Base-by-base conservation (phyloP, 176 grass and related monocot genomes). In the Ensete glaucum region DNA sequence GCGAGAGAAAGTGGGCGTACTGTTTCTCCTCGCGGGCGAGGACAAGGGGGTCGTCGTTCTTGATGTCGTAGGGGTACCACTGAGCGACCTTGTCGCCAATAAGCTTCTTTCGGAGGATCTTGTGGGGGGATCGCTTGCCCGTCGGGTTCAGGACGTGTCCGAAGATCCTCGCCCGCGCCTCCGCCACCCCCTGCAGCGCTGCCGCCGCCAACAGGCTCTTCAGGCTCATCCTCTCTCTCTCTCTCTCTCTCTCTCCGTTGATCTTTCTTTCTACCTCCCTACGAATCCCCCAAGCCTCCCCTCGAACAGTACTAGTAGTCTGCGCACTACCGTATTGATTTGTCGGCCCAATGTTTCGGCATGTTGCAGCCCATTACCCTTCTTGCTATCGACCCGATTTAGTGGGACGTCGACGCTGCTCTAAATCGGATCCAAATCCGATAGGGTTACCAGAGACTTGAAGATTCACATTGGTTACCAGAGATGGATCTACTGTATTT, bases 1-100 rank as follows among this genome's bases (percentile, higher is more conserved):
- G 16, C 9, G 50, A 16, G 34, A 29, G 11, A 25, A 54, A 10
- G 25, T 12, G 26, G 1, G 20, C 10, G 16, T 89, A 92, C 90
- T 82, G 86, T 73, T 89, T 89, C 86, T 92, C 90, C 76, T 92
- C 86, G 49, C 84, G 86, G 51, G 56, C 73, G 65, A 86, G 72
- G 84, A 92, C 79, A 53, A 75, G 56, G 67, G 86, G 90, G 71
- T 89, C 84, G 63, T 87, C 86, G 27, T 81, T 82, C 82, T 89
- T 92, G 76, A 87, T 81, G 77, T 89, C 90, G 79, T 89, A 64
- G 76, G 90, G 90, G 69, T 92, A 92, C 90, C 90, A 92, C 82
- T 84, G 77, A 20, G 90, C 90, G n/a, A 92, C 57, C 76, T 89
- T 70, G 49, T 85, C 84, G 3, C 90, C 90, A 14, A 89, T 76